Base-by-base conservation (phyloP, 2,329 filamentous ascomycete species). In the Dactylonectria macrodidyma region DNA sequence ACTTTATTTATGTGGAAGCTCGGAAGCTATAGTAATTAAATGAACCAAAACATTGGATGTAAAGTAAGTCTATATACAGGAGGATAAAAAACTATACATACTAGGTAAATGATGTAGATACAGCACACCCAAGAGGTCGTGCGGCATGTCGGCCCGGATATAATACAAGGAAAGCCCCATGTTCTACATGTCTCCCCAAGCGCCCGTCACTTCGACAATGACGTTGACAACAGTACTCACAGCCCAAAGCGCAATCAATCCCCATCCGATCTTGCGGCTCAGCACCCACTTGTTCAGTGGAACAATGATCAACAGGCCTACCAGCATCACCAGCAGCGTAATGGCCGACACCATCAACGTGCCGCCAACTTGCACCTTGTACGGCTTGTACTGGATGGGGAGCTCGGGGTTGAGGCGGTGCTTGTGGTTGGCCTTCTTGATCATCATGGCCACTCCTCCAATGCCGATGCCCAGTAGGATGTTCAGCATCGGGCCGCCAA, bases 401-500 rank as follows among this genome's bases (percentile, higher is more conserved):
- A 84, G 82, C 19, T 89, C 84, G 0, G 93, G 93, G 75, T 95
- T 91, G 72, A 91, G 91, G 33, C 84, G 81, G 68, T 93, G 90
- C 59, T 86, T 85, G 69, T 89, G 86, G 73, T 92, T 89, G 19
- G 92, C 92, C 36, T 89, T 87, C 62, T 88, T 87, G 16, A 97
- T 86, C 64, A 93, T 95, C 88, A 98, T 96, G 78, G 95, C 97
- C 46, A 94, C 88, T 16, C 96, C 96, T 30, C 93, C 93, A 4
- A 98, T 85, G n/a, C 96, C 96, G 59, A 99, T 95, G 0, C 96
- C 96, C 4, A 99, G 88, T 0, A 99, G 84, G 70, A 99, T 99
- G 76, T 99, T 99, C 47, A 99, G 88, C 94, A 99, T 95, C 0
- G 96, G 96, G 0, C 96, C 97, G n/a, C 96, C 96, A 79, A 99